These are phyloP conservation scores for Mycena leptocephala DNA, from an alignment of 768 basidiomycete species.

Conservation along the genomic window DNA sequence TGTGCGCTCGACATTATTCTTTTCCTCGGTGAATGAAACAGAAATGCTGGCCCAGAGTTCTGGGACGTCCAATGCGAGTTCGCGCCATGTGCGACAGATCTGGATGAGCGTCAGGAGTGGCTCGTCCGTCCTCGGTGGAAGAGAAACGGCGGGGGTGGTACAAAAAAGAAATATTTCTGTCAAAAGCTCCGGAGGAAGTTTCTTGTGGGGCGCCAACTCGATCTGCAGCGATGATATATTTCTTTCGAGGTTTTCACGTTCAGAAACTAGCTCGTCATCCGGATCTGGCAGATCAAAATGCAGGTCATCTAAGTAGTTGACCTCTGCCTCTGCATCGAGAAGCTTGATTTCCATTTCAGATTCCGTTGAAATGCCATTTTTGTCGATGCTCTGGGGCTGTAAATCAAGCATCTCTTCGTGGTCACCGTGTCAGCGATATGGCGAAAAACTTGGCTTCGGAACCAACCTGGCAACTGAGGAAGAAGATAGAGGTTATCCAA, in stretches of 20 bases:
- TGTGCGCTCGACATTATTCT: background rate
- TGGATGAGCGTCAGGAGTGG: background rate
- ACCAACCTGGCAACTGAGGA: background rate
- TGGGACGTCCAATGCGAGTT: background rate
- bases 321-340: background rate
- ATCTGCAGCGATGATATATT: background rate
- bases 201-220: conserved; percentile 3
- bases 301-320: background rate
- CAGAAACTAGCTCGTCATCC: background rate
- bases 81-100: conserved; percentile 16
- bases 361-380: background rate
- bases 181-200: conserved; percentile 16
- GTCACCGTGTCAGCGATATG: background rate
- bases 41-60: conserved; percentile 22
- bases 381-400: background rate
- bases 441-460: background rate
- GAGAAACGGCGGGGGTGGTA: background rate
- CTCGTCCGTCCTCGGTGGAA: conserved; percentile 8
- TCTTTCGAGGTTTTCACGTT: background rate
- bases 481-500: too few relatives aligned
- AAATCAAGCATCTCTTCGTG: background rate
- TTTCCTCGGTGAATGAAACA: background rate
- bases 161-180: conserved; percentile 16
- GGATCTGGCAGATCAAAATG: background rate
- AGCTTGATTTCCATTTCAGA: background rate